phyloP scores from a whole-genome alignment of 495 filamentous ascomycete species.

The Penicillium salamii region DNA sequence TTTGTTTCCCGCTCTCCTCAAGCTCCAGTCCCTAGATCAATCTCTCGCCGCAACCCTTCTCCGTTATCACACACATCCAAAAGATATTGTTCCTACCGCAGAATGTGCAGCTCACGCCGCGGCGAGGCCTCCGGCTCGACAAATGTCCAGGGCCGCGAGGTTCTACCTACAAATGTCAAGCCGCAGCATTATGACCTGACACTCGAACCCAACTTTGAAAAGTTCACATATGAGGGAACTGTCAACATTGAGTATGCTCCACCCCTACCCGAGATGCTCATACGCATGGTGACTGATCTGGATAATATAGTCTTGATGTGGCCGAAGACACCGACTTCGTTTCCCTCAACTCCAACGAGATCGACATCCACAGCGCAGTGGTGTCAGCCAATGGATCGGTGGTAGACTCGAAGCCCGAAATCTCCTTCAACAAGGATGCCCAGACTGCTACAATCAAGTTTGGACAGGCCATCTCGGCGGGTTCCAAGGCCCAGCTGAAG shows the following conservation, averaged over 20 bases:
- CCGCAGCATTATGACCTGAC: conserved; percentile 64
- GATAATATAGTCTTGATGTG: conserved; percentile 62
- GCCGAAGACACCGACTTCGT: conserved; percentile 81
- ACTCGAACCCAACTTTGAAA: conserved; percentile 65
- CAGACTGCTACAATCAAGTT: conserved; percentile 63
- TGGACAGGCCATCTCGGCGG: conserved; percentile 53
- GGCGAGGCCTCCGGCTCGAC: conserved; percentile 43
- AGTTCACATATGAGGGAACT: conserved; percentile 60
- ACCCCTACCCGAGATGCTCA: background rate
- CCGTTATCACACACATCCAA: conserved; percentile 39
- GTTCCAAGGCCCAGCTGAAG: conserved; percentile 57
- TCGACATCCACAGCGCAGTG: conserved; percentile 76
- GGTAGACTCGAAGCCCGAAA: conserved; percentile 49
- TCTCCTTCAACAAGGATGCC: conserved; percentile 54
- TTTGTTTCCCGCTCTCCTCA: conserved; percentile 26
- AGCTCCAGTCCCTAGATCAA: conserved; percentile 17
- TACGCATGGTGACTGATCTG: conserved; percentile 4
- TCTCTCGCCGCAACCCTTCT: conserved; percentile 19
- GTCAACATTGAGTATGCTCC: conserved; percentile 59
- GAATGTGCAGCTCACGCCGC: conserved; percentile 47
- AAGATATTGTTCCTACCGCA: conserved; percentile 50
- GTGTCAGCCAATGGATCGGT: conserved; percentile 50
- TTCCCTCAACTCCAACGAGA: conserved; percentile 80
- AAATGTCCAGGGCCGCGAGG: conserved; percentile 58
- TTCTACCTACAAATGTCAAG: conserved; percentile 67